Evolutionary conservation across 805 yeast species (phyloP), one percentile per base, ranked within the genome.

Genomic region (Candida nonsorbophila): DNA sequence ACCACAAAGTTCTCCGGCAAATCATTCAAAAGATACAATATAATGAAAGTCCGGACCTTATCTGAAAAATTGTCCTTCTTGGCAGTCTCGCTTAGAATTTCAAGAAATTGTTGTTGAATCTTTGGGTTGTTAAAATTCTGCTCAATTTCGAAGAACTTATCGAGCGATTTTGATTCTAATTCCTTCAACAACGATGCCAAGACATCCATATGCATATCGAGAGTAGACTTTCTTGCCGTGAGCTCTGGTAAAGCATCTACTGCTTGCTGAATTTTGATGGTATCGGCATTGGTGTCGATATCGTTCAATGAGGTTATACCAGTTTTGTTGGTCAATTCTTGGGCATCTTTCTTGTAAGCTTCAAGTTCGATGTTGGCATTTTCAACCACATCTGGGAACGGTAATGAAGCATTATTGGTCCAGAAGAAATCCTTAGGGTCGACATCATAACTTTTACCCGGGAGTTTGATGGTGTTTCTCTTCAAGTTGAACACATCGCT

Each of bases 381-480:
- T 54, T 92, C 98, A 19, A 94, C 98, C n/a, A 94, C 97, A 51
- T 90, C 97, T 1, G 98, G 98, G 66, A 92, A 92, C 21, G 98
- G 97, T 33, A 85, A 62, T 28, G 81, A 81, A 8, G 94, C 69
- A 57, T 92, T 88, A 37, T 71, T 69, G 38, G 58, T 62, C 98
- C 98, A 92, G 59, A 92, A 92, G 51, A 84, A 84, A 62, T 92
- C 99, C 33, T 75, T 74, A 16, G 95, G 95, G 46, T 90, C 98
- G 25, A 92, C 71, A 51, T 92, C 98, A 53, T 81, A 83, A 37
- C 75, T 71, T 41, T 79, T 79, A 25, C 26, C 28, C 23, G 66
- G 64, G 19, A 87, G 65, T 13, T 77, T 73, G 36, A 90, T 82
- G 14, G 96, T 81, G 53, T 90, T 88, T 49, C 94, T 73, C 41